Evolutionary conservation across 2,329 filamentous ascomycete species (phyloP).

Genomic region (Davidsoniella neocaledoniae): DNA sequence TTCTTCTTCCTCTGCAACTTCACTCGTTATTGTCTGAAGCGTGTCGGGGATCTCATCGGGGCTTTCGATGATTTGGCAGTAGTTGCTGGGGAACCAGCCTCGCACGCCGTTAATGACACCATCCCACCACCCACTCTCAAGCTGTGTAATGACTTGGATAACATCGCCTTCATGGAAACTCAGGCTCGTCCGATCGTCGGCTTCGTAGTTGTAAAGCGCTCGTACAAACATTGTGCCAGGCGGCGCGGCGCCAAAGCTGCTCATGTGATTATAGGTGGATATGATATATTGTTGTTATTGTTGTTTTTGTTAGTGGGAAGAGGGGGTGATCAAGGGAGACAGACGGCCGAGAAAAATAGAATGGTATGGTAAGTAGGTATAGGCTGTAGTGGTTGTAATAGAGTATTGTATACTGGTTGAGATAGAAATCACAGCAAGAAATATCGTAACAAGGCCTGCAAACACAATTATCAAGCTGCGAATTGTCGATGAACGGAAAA

Average conservation of each 20-base stretch:
- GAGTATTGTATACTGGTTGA: too few relatives aligned
- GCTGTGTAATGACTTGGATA: slow-evolving; percentile 94
- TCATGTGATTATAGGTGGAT: slow-evolving; percentile 28
- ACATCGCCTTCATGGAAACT: slow-evolving; percentile 95
- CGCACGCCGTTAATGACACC: slow-evolving; percentile 92
- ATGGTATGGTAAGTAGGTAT: neutral
- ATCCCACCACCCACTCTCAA: slow-evolving; percentile 99
- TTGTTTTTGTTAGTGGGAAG: neutral
- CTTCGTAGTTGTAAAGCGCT: slow-evolving; percentile 93
- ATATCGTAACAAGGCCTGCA: too few relatives aligned
- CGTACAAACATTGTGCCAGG: slow-evolving; percentile 73
- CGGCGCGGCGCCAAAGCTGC: slow-evolving; percentile 42
- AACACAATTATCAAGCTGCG: too few relatives aligned
- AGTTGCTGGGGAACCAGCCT: slow-evolving; percentile 99
- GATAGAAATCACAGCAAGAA: too few relatives aligned
- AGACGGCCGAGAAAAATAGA: neutral
- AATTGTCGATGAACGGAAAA: too few relatives aligned
- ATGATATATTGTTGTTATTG: neutral
- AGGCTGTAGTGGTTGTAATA: too few relatives aligned
- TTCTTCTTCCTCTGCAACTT: slow-evolving; percentile 4
- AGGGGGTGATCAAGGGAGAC: too few relatives aligned
- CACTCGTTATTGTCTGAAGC: slow-evolving; percentile 14
- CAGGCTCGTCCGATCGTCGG: slow-evolving; percentile 88
- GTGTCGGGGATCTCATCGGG: slow-evolving; percentile 56
- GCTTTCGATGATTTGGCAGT: slow-evolving; percentile 72